Conservation (phyloP, 352 stramenopile species). For the Phytophthora europaea region DNA sequence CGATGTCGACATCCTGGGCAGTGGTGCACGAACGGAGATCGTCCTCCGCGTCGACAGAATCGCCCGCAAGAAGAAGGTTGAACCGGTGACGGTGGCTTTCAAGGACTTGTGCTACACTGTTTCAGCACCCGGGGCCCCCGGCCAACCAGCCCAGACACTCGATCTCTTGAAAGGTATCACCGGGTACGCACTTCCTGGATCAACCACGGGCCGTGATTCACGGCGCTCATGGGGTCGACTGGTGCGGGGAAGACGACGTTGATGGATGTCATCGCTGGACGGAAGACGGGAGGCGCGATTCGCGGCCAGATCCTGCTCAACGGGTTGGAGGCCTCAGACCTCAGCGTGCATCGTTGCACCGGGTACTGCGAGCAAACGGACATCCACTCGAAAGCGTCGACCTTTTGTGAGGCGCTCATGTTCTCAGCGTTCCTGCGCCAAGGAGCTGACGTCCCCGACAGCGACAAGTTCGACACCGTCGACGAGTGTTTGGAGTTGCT, state of each 20-base stretch:
- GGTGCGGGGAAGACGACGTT: conserved; percentile 94
- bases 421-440: conserved; percentile 86
- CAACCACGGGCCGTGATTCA: no score
- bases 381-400: conserved; percentile 9
- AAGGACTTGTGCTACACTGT: conserved; percentile 43
- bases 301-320: conserved; percentile 74
- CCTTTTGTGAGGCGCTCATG: conserved; percentile 22
- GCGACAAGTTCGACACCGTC: conserved; percentile 40
- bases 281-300: conserved; percentile 71
- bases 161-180: conserved; percentile 64
- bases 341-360: conserved; percentile 43
- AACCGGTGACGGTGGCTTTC: conserved; percentile 9
- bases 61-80: not conserved
- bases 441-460: conserved; percentile 26
- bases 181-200: conserved; percentile 37
- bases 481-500: conserved; percentile 48
- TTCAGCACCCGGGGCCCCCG: conserved; percentile 32
- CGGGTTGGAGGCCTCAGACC: conserved; percentile 51
- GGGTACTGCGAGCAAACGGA: conserved; percentile 16
- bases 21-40: not conserved
- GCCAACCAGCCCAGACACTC: conserved; percentile 28
- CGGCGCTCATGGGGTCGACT: conserved; percentile 72
- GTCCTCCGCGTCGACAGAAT: not conserved
- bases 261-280: conserved; percentile 87
- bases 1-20: not conserved